Percentiles rank a stretch among this genome's conserved stretches.
Conservation (phyloP, 768 basidiomycete species). For the Tephrocybe sp. region DNA sequence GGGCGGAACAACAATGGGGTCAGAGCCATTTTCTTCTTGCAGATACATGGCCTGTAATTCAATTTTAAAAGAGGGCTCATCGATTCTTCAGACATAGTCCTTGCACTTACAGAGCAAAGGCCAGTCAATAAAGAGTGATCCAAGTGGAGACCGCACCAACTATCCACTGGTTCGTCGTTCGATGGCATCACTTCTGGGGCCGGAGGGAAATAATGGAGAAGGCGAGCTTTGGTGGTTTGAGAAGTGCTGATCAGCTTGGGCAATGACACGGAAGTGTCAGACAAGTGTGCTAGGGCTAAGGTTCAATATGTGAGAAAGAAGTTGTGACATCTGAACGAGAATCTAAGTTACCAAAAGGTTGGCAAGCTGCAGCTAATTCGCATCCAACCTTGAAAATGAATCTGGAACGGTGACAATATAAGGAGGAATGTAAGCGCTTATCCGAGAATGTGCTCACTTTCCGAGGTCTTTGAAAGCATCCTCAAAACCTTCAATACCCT, state of each 20-base stretch:
- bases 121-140: slow-evolving; percentile 93
- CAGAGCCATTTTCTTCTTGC: slow-evolving; percentile 35
- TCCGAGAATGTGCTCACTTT: slow-evolving; percentile 34
- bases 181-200: slow-evolving; percentile 33
- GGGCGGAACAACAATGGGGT: slow-evolving; percentile 50
- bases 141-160: slow-evolving; percentile 94
- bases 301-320: background rate
- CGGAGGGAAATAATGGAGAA: slow-evolving; percentile 95
- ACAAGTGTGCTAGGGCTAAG: slow-evolving; percentile 64
- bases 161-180: slow-evolving; percentile 72
- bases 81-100: background rate
- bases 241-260: slow-evolving; percentile 69
- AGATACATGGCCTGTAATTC: slow-evolving; percentile 77
- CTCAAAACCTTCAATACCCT: slow-evolving; percentile 73
- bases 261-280: slow-evolving; percentile 66
- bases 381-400: slow-evolving; percentile 83
- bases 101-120: slow-evolving; percentile 70
- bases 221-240: slow-evolving; percentile 85
- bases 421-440: background rate
- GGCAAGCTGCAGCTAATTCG: slow-evolving; percentile 82
- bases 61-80: slow-evolving; percentile 1
- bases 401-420: slow-evolving; percentile 30
- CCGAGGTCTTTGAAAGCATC: slow-evolving; percentile 86
- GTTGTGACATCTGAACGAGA: background rate
- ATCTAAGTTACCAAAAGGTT: slow-evolving; percentile 70